Evolutionary conservation across 2,329 filamentous ascomycete species (phyloP).

Genomic region (Claviceps sp.): DNA sequence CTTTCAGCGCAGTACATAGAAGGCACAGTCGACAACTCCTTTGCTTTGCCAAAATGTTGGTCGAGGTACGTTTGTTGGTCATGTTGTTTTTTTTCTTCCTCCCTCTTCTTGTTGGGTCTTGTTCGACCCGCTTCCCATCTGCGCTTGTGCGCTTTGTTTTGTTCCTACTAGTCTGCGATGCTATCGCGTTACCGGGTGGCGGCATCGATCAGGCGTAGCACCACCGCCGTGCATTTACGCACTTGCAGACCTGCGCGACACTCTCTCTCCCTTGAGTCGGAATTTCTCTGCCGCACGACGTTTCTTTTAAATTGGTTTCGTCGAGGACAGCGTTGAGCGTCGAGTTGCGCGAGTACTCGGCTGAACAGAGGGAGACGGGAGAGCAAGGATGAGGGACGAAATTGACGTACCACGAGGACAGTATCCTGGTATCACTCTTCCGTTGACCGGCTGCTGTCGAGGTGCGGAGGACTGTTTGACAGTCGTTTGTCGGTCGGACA

Average conservation of each 20-base stretch:
- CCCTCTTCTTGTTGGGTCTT: not conserved
- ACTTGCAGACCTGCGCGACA: not conserved
- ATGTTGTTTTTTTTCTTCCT: not conserved
- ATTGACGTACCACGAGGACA: not conserved
- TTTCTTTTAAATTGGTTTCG: not conserved
- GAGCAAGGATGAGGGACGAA: not conserved
- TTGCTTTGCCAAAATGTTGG: constrained; percentile 18
- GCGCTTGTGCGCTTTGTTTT: not conserved
- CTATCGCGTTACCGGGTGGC: not conserved
- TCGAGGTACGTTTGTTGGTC: constrained; percentile 19
- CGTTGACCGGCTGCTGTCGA: constrained; percentile 2
- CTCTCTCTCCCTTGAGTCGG: not conserved
- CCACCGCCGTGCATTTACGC: not conserved
- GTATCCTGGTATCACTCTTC: not conserved
- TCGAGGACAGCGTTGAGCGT: not conserved
- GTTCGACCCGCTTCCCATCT: not conserved
- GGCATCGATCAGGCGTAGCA: constrained; percentile 4
- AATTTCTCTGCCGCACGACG: not conserved
- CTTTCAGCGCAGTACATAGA: constrained; percentile 5
- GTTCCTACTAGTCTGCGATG: not conserved
- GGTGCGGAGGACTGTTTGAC: constrained; percentile 2
- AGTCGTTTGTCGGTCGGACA: constrained; percentile 1
- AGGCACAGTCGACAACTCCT: constrained; percentile 5
- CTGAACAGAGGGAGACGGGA: not conserved
- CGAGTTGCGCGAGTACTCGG: not conserved